Base-by-base conservation (phyloP, 192 early-diverging fungal genomes). In the Geranomyces variabilis region DNA sequence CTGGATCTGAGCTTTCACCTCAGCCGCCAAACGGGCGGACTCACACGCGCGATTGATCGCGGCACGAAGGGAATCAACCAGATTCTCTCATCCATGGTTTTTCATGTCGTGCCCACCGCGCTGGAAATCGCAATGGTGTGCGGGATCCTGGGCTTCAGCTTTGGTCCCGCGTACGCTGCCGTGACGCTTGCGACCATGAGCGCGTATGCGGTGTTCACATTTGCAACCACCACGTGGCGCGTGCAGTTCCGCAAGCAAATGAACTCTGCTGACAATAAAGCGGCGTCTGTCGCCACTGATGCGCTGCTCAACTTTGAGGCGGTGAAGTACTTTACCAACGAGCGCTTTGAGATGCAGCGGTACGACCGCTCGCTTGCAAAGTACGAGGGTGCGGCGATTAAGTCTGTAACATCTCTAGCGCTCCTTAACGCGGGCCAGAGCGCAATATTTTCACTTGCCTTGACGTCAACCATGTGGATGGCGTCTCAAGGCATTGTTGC, bases 221-320 rank as follows among this genome's bases (percentile, higher is more conserved):
- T 88, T 49, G 26, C 71, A 7, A 88, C 96, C 5, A 99, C 97
- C 8, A 82, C 90, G 46, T 99, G 97, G 95, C 83, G 91, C 29
- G 81, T 80, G 7, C 21, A 84, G 62, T 83, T 84, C 80, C 89
- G 97, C 29, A 90, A 90, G 49, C 81, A 94, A 56, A 97, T 97
- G 85, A 99, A 99, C 75, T 82, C 87, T 26, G 96, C 97, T 15
- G 97, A 99, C 73, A 99, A 98, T 76, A 79, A 90, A 75, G 97
- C 96, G 6, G 96, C 97, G 0, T 90, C 93, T 8, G 88, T 90
- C 5, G 94, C 96, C 7, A 94, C 97, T 0, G 97, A 99, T 74
- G 95, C 96, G 29, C 83, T 99, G 46, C 88, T 99, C 65, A 99
- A 99, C 69, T 96, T 93, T 76, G 97, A 99, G 79, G 91, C 96